Percentiles rank a stretch among this genome's conserved stretches.
Evolutionary conservation across 2,329 filamentous ascomycete species (phyloP).

Genomic region (Paecilomyces formosus): DNA sequence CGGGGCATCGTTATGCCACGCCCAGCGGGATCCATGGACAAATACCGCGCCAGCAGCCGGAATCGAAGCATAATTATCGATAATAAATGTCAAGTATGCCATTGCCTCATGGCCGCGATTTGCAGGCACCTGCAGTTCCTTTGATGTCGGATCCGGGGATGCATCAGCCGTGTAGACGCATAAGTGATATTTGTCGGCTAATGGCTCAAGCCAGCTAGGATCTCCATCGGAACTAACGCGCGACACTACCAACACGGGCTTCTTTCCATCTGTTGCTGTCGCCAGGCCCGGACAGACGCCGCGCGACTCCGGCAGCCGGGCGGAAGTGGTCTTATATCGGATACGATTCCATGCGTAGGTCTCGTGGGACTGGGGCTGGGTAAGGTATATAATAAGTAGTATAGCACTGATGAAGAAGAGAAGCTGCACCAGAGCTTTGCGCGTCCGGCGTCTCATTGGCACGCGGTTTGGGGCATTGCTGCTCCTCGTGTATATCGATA

Average conservation of each 20-base stretch:
- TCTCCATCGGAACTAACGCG: slow-evolving; percentile 36
- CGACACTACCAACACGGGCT: slow-evolving; percentile 41
- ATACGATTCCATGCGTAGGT: slow-evolving; percentile 38
- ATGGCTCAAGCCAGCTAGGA: slow-evolving; percentile 32
- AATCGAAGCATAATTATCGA: slow-evolving; percentile 38
- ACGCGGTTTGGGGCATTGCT: neutral
- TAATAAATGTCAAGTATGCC: slow-evolving; percentile 41
- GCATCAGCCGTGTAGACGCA: slow-evolving; percentile 40
- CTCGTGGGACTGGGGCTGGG: slow-evolving; percentile 23
- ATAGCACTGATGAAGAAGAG: slow-evolving; percentile 26
- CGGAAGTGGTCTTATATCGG: slow-evolving; percentile 33
- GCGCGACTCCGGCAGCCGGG: slow-evolving; percentile 24
- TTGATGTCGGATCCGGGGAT: slow-evolving; percentile 14
- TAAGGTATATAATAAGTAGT: slow-evolving; percentile 30
- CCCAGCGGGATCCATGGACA: slow-evolving; percentile 36
- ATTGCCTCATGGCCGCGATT: slow-evolving; percentile 44
- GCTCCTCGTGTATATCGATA: neutral
- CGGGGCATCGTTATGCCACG: slow-evolving; percentile 40
- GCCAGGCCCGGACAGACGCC: slow-evolving; percentile 38
- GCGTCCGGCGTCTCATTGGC: slow-evolving; percentile 30
- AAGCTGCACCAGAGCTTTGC: slow-evolving; percentile 27
- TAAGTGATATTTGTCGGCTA: slow-evolving; percentile 35
- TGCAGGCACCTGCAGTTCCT: slow-evolving; percentile 35
- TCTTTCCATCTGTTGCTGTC: slow-evolving; percentile 15
- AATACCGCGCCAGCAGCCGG: slow-evolving; percentile 34